phyloP scores from a whole-genome alignment of 331 rosid species.

The Malus hybrid region DNA sequence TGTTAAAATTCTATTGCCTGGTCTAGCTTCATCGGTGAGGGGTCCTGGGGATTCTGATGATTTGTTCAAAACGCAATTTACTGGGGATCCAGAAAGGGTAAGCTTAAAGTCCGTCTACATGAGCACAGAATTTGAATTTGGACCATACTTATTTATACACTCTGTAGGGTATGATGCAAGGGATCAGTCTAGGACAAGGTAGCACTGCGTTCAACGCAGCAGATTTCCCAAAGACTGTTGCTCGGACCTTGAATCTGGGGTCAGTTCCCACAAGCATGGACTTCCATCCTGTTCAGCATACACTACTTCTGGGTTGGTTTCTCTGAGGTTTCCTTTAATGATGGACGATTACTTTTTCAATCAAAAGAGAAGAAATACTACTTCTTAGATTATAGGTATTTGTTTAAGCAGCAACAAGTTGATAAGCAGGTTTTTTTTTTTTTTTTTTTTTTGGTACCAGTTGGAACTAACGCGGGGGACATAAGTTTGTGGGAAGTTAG shows the following conservation, averaged over 20 bases:
- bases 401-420: neutral
- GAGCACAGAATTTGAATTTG: neutral
- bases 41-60: conserved; percentile 62
- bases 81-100: conserved; percentile 62
- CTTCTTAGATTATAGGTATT: neutral
- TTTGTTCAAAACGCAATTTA: conserved; percentile 35
- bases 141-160: neutral
- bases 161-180: conserved; percentile 51
- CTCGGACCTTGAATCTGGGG: conserved; percentile 52
- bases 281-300: conserved; percentile 73
- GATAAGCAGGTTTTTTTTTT: neutral
- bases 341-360: neutral
- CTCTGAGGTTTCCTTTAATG: neutral
- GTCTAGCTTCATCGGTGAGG: conserved; percentile 42
- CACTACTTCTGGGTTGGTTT: conserved; percentile 60
- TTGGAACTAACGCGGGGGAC: conserved; percentile 71
- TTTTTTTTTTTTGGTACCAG: conserved; percentile 2
- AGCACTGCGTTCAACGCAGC: conserved; percentile 30
- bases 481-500: conserved; percentile 84
- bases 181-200: conserved; percentile 43
- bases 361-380: neutral
- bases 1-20: conserved; percentile 10
- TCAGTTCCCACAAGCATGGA: conserved; percentile 76
- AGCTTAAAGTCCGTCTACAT: neutral
- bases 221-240: conserved; percentile 55